phyloP scores from a whole-genome alignment of 2,329 filamentous ascomycete species.

The Coleophoma eucalyptorum region DNA sequence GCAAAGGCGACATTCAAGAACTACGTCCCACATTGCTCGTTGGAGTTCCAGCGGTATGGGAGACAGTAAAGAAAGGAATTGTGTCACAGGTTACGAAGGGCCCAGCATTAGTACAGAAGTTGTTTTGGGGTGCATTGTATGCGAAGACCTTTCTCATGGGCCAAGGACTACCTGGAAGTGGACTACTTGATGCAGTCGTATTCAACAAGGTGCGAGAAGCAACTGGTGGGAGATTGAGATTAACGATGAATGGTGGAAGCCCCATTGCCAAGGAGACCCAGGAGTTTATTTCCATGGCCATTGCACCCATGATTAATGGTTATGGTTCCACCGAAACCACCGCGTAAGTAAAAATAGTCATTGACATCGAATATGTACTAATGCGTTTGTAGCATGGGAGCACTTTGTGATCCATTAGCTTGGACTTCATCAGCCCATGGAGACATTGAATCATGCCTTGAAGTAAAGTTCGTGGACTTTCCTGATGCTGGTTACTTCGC shows the following conservation, averaged over 20 bases:
- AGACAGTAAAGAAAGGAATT: slow-evolving; percentile 94
- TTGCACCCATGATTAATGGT: slow-evolving; percentile 88
- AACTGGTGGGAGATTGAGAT: slow-evolving; percentile 80
- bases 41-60: slow-evolving; percentile 95
- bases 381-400: slow-evolving; percentile 82
- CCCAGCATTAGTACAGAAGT: slow-evolving; percentile 60
- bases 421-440: slow-evolving; percentile 77
- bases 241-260: slow-evolving; percentile 90
- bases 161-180: slow-evolving; percentile 58
- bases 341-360: slow-evolving; percentile 36
- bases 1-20: slow-evolving; percentile 88
- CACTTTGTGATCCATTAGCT: slow-evolving; percentile 73
- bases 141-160: slow-evolving; percentile 54
- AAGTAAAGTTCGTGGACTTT: slow-evolving; percentile 87
- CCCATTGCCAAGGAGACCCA: slow-evolving; percentile 83
- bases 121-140: slow-evolving; percentile 68
- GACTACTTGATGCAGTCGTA: slow-evolving; percentile 72
- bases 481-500: slow-evolving; percentile 76
- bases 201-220: slow-evolving; percentile 87
- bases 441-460: slow-evolving; percentile 69
- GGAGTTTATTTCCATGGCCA: slow-evolving; percentile 81
- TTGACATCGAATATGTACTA: slow-evolving; percentile 48
- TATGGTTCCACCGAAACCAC: slow-evolving; percentile 93
- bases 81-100: slow-evolving; percentile 69
- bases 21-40: slow-evolving; percentile 85